Conservation (phyloP, 495 filamentous ascomycete genomes). For the Neurospora cerealis region DNA sequence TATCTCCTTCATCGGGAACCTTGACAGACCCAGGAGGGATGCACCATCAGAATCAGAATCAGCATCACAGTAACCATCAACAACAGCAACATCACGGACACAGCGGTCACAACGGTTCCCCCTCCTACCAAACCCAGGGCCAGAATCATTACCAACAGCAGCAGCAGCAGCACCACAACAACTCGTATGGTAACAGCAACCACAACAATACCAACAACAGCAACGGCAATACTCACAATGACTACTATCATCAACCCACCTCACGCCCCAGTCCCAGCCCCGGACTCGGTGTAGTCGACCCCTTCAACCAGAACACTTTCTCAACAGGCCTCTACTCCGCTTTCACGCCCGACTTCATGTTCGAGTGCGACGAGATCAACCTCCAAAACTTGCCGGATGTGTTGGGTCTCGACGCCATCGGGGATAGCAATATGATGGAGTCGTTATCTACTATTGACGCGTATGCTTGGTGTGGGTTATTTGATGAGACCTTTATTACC, state of each 20-base stretch:
- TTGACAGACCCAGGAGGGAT: background rate
- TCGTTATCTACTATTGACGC: background rate
- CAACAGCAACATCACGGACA: background rate
- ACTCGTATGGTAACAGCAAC: background rate
- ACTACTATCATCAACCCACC: background rate
- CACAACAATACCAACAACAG: constrained; percentile 1
- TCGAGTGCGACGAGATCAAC: background rate
- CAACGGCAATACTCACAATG: constrained; percentile 11
- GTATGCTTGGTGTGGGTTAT: background rate
- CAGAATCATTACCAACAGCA: background rate
- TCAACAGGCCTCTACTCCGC: background rate
- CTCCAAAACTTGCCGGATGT: background rate
- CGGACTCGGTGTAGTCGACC: background rate
- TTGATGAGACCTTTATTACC: background rate
- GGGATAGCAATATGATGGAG: background rate
- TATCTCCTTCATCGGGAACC: background rate
- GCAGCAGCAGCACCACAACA: background rate
- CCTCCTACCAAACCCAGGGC: background rate
- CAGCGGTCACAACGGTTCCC: background rate
- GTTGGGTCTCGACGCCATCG: background rate
- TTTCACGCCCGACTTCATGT: background rate
- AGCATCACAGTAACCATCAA: background rate
- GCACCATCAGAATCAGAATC: constrained; percentile 1
- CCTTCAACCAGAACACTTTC: background rate
- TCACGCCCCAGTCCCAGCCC: background rate